Base-by-base conservation (phyloP, 495 filamentous ascomycete species). In the Talaromyces stipitatus region DNA sequence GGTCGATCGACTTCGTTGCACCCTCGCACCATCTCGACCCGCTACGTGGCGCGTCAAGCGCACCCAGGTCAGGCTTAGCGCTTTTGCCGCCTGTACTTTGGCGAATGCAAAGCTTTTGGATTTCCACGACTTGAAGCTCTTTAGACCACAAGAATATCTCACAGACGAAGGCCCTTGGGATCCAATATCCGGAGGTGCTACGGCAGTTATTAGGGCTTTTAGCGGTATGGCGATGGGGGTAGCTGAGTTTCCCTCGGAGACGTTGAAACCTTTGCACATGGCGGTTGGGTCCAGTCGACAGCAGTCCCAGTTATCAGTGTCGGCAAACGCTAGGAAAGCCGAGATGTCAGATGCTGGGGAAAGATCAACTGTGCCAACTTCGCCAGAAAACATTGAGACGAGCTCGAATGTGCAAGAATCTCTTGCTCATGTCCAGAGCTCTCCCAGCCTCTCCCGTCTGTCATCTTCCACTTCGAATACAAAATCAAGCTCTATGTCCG, bases 31-130 rank as follows among this genome's bases (percentile, higher is more conserved):
- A 0, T 75, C 72, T 55, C 78, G 82, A 16, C 80, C 82, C 14
- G 89, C 89, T 3, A 82, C 84, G 0, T 94, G 88, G 87, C 75
- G 82, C 28, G 64, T 91, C 3, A 83, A 81, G 58, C 78, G 84
- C 23, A 85, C 82, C 0, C 66, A 84, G 46, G 72, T 86, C 16
- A 74, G 78, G 14, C 69, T 91, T 9, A 90, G 88, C 62, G 75
- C 85, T 0, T 78, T 92, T 50, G 87, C 87, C 38, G 87, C 85
- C 0, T 84, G 2, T 64, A 91, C 51, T 82, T 82, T 2, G 80
- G 83, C 52, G 78, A 83, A 64, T 82, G 84, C 2, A 62, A 77
- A 36, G 11, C 85, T 89, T 58, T 62, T 91, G 85, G 89, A 71
- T 68, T 47, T 26, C 22, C 22, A 47, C 12, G 10, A 47, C 43